Evolutionary conservation across 768 basidiomycete species (phyloP), one percentile per base, ranked within the genome.

Genomic region (Floccularia luteovirens): DNA sequence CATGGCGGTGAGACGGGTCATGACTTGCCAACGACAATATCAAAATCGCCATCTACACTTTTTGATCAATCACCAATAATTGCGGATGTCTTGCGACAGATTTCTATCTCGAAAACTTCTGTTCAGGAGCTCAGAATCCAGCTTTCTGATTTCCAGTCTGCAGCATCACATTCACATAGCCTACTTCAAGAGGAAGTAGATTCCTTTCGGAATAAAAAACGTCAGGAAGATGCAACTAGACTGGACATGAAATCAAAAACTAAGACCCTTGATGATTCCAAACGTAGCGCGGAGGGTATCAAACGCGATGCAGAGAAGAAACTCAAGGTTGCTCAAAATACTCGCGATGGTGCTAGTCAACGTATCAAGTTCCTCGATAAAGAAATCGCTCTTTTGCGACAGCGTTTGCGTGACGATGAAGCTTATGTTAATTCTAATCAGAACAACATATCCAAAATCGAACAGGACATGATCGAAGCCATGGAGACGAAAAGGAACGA

Each of bases 281-380:
- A 83, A 60, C 81, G 94, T 23, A 67, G 67, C 21, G 90, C 91
- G 8, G 96, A 99, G 60, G 68, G 75, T 37, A 60, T 69, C 38
- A 85, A 79, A 55, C 74, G 79, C 32, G 93, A 97, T 34, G 90
- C 84, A 3, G 94, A 98, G 61, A 91, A 88, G 67, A 81, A 81
- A 49, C 70, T 93, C 43, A 85, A 80, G 51, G 67, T 71, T n/a
- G 78, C 76, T 12, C 78, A 80, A 55, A 68, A 54, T 31, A 64
- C 72, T 44, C 75, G 82, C 24, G 81, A 87, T 51, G 79, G 69
- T 40, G 74, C 82, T 0, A 66, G 58, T 16, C 70, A 69, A 49
- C 69, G 74, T 30, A 70, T 83, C 53, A 71, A 74, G 22, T 63
- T 69, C 43, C 64, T 86, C 40, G 75, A 79, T 44, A 63, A 74